These are phyloP conservation scores for Pseudogymnoascus pannorum DNA, from an alignment of 2,329 filamentous ascomycete species.

Conservation along the genomic window DNA sequence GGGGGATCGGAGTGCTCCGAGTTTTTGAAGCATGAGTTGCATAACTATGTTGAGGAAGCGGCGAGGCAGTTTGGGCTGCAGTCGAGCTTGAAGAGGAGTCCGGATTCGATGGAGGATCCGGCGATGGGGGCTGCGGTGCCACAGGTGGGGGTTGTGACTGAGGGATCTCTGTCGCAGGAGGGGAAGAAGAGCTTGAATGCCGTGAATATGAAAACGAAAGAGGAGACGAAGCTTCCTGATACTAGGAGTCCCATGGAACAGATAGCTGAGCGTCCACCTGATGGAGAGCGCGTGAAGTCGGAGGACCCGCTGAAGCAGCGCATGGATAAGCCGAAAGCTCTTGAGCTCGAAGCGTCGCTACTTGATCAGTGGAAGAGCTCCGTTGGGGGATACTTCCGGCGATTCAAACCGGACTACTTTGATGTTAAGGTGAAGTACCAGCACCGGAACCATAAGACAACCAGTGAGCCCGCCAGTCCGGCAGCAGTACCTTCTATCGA, in stretches of 20 bases:
- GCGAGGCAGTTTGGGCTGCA: constrained; percentile 68
- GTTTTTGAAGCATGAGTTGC: constrained; percentile 76
- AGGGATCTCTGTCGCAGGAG: constrained; percentile 26
- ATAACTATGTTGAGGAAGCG: constrained; percentile 80
- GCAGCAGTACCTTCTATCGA: constrained; percentile 50
- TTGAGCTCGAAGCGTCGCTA: constrained; percentile 62
- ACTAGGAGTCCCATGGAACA: constrained; percentile 23
- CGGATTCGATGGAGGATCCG: constrained; percentile 23
- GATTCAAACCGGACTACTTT: constrained; percentile 80
- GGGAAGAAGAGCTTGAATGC: constrained; percentile 34
- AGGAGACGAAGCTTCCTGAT: constrained; percentile 32
- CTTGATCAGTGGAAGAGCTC: constrained; percentile 72
- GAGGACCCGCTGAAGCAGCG: constrained; percentile 30
- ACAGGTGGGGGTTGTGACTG: constrained; percentile 19
- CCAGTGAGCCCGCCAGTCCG: constrained; percentile 19
- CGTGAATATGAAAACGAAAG: constrained; percentile 44
- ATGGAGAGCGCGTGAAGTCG: constrained; percentile 32
- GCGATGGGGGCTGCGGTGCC: neutral
- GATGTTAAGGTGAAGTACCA: constrained; percentile 28
- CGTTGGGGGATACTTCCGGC: constrained; percentile 88
- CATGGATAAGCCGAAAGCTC: constrained; percentile 48
- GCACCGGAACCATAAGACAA: constrained; percentile 11
- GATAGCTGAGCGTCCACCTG: constrained; percentile 31
- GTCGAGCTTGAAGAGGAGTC: constrained; percentile 57
- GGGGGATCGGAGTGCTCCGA: constrained; percentile 83